These are phyloP conservation scores for Cyamopsis tetragonoloba DNA, from an alignment of 306 rosid genomes.

Conservation along the genomic window DNA sequence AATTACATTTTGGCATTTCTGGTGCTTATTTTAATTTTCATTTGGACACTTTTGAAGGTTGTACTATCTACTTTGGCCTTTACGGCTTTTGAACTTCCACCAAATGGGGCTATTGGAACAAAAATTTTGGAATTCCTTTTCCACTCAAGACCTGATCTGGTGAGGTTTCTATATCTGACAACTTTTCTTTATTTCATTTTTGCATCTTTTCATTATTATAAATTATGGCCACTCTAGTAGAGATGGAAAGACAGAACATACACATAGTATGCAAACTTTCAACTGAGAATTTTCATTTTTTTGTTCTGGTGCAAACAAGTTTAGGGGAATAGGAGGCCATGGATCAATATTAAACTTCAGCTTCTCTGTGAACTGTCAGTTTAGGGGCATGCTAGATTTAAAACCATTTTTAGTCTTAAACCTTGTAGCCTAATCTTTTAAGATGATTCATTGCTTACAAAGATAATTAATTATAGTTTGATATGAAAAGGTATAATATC, in stretches of 20 bases:
- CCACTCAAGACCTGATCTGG: constrained; percentile 96
- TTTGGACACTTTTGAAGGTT: constrained; percentile 58
- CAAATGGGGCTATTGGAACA: constrained; percentile 96
- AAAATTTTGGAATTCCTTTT: constrained; percentile 78
- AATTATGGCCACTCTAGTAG: neutral
- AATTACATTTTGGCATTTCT: neutral
- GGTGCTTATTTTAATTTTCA: constrained; percentile 3
- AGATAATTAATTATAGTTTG: neutral
- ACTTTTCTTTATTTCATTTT: neutral
- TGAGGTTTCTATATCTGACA: constrained; percentile 35
- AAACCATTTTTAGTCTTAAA: neutral
- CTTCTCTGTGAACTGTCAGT: too few relatives aligned
- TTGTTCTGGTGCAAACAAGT: neutral
- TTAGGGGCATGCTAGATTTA: neutral
- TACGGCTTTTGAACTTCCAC: constrained; percentile 98
- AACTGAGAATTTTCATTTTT: neutral
- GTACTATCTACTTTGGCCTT: constrained; percentile 86
- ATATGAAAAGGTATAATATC: neutral
- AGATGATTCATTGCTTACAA: neutral
- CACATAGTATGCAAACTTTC: neutral
- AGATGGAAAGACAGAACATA: neutral
- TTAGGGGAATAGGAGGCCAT: neutral
- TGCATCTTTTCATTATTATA: neutral
- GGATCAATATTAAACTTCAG: neutral
- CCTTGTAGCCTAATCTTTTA: constrained; percentile 1